A percentile compares a stretch with the other conserved stretches of the same genome.
phyloP scores from a whole-genome alignment of 345 rosid genomes.

The Populus deltoides region DNA sequence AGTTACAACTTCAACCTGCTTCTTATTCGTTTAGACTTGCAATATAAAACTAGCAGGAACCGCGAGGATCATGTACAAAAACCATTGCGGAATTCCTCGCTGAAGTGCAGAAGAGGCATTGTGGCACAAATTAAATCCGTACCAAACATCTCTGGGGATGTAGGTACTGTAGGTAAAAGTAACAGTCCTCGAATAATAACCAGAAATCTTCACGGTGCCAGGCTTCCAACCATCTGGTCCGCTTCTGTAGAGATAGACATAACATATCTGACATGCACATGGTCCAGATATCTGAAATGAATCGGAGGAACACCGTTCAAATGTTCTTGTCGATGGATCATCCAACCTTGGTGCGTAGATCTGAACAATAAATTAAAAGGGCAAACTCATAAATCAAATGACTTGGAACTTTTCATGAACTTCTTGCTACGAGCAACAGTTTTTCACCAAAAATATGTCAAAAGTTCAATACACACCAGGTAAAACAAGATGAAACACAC shows the following conservation, averaged over 20 bases:
- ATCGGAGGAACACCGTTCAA: constrained; percentile 31
- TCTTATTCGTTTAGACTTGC: neutral
- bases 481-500: neutral
- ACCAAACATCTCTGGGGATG: constrained; percentile 21
- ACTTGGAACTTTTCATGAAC: neutral
- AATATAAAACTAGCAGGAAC: constrained; percentile 33
- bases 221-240: constrained; percentile 33
- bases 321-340: constrained; percentile 21
- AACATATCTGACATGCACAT: constrained; percentile 30
- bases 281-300: constrained; percentile 28
- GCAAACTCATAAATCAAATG: neutral
- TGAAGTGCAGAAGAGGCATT: constrained; percentile 40
- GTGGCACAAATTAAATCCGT: constrained; percentile 19
- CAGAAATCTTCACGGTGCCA: constrained; percentile 17
- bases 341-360: constrained; percentile 29
- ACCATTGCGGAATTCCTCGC: constrained; percentile 4
- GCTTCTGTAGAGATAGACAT: constrained; percentile 21
- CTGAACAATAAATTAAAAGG: constrained; percentile 2
- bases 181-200: constrained; percentile 12
- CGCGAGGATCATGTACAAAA: constrained; percentile 18
- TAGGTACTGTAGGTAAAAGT: constrained; percentile 11
- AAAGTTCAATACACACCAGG: neutral
- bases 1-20: neutral
- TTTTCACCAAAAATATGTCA: neutral
- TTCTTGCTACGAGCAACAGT: neutral